Percentiles rank a stretch among this genome's conserved stretches.
Evolutionary conservation across 768 basidiomycete genomes (phyloP).

Genomic region (Boletus eberwhitei): DNA sequence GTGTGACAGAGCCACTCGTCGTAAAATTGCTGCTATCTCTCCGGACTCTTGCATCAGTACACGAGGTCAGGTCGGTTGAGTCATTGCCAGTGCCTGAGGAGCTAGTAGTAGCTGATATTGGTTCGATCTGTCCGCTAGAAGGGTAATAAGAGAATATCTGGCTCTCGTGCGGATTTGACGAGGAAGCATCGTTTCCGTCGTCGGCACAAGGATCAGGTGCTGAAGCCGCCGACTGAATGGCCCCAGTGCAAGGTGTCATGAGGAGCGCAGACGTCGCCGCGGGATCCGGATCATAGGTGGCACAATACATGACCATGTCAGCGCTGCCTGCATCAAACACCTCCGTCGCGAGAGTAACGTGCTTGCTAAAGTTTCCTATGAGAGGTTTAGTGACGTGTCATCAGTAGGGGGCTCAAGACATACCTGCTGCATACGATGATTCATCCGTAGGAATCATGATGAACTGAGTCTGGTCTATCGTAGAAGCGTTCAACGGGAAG

Average conservation of each 20-base stretch:
- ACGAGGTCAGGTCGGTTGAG: background rate
- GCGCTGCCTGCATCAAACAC: slow-evolving; percentile 40
- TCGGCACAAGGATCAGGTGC: slow-evolving; percentile 9
- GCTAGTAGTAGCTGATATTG: slow-evolving; percentile 42
- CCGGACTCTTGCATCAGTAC: slow-evolving; percentile 12
- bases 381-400: background rate
- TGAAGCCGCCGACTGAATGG: background rate
- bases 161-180: slow-evolving; percentile 35
- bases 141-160: slow-evolving; percentile 61
- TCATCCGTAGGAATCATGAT: slow-evolving; percentile 33
- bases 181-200: slow-evolving; percentile 1
- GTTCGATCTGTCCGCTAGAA: slow-evolving; percentile 46
- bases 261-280: slow-evolving; percentile 46
- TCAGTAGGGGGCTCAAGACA: background rate
- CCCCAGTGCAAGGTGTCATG: slow-evolving; percentile 47
- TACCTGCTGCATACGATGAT: slow-evolving; percentile 9
- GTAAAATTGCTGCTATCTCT: slow-evolving; percentile 9
- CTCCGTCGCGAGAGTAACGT: slow-evolving; percentile 43
- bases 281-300: slow-evolving; percentile 58
- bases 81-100: slow-evolving; percentile 22
- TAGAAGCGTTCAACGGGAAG: slow-evolving; percentile 48
- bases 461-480: slow-evolving; percentile 43
- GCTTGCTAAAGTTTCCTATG: slow-evolving; percentile 16
- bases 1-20: slow-evolving; percentile 2
- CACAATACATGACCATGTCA: slow-evolving; percentile 46